These are phyloP conservation scores for Ophiostoma ulmi DNA, from an alignment of 2,329 filamentous ascomycete species.

Conservation along the genomic window DNA sequence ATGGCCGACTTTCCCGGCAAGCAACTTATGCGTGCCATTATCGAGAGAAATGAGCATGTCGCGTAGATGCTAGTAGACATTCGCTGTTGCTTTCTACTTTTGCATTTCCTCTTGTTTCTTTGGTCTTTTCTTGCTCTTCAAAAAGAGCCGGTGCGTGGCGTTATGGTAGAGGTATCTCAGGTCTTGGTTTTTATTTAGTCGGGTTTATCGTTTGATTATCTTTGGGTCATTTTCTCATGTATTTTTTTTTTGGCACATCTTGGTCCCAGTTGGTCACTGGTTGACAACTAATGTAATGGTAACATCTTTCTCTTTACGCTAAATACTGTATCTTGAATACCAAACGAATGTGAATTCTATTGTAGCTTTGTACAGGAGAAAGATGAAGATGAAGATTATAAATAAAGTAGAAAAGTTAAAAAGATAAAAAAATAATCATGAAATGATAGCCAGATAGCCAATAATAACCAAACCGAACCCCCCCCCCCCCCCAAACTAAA, in stretches of 20 bases:
- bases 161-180: neutral
- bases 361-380: neutral
- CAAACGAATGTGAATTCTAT: neutral
- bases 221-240: neutral
- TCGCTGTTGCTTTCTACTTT: neutral
- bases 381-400: neutral
- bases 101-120: neutral
- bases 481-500: neutral
- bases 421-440: neutral
- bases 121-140: neutral
- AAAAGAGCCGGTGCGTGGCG: neutral
- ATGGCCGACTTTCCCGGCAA: constrained; percentile 48
- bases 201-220: neutral
- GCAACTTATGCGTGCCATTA: constrained; percentile 40
- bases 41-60: constrained; percentile 37
- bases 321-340: neutral
- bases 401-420: neutral
- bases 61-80: neutral
- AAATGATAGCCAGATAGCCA: neutral
- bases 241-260: neutral
- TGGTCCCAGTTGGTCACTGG: neutral
- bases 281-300: neutral
- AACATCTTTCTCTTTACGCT: neutral
- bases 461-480: neutral
- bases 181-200: neutral